Conservation (phyloP, 2,329 filamentous ascomycete species). For the Clonostachys solani region DNA sequence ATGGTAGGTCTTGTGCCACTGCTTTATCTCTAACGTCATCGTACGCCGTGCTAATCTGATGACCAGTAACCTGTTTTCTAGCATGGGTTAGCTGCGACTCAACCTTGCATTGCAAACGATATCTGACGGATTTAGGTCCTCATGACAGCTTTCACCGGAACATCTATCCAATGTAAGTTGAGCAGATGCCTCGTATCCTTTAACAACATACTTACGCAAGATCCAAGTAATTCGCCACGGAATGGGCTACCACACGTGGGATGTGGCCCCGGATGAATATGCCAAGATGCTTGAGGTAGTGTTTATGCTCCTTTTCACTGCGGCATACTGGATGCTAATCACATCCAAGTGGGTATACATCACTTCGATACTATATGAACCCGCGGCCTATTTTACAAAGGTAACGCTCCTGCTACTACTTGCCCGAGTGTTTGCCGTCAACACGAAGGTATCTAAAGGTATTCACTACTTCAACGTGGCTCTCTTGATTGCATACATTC, state of each 20-base stretch:
- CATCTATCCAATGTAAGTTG: background rate
- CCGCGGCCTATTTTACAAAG: constrained; percentile 18
- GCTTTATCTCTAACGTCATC: background rate
- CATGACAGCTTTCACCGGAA: background rate
- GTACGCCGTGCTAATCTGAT: background rate
- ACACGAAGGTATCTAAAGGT: constrained; percentile 9
- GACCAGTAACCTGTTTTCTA: background rate
- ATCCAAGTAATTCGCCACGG: constrained; percentile 13
- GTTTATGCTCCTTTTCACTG: background rate
- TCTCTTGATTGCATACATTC: constrained; percentile 14
- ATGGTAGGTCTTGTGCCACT: background rate
- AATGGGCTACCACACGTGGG: constrained; percentile 13
- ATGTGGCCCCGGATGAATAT: constrained; percentile 9
- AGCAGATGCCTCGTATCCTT: background rate
- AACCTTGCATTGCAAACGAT: background rate
- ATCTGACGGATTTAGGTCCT: background rate
- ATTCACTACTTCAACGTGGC: constrained; percentile 16
- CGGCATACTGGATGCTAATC: background rate
- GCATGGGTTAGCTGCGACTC: background rate
- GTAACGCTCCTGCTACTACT: constrained; percentile 17
- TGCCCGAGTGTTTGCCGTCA: constrained; percentile 16
- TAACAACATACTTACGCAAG: background rate
- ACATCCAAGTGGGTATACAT: constrained; percentile 13
- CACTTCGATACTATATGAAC: constrained; percentile 15
- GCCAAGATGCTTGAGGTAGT: constrained; percentile 6